phyloP scores from a whole-genome alignment of 768 basidiomycete genomes.

The Mycena venus region DNA sequence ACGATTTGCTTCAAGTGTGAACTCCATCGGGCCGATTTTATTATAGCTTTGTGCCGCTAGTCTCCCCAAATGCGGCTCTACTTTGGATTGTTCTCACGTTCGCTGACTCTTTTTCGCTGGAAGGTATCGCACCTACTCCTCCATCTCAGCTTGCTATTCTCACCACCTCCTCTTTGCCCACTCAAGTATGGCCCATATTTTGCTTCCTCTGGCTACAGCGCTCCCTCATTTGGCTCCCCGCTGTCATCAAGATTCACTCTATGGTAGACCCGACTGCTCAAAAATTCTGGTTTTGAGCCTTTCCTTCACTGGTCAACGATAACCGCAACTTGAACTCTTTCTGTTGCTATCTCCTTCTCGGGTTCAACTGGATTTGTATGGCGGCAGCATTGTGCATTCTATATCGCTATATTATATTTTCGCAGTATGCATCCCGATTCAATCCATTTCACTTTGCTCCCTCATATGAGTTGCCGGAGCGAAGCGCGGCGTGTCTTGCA shows the following conservation, averaged over 20 bases:
- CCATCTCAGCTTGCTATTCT: background rate
- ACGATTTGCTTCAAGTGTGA: background rate
- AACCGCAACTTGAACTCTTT: background rate
- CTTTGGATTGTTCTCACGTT: background rate
- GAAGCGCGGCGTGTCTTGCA: background rate
- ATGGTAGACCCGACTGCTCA: background rate
- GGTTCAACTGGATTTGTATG: background rate
- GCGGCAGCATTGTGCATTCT: conserved; percentile 7
- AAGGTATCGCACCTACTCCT: background rate
- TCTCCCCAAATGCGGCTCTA: conserved; percentile 5
- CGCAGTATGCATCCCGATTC: background rate
- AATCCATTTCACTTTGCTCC: background rate
- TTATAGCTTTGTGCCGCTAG: background rate
- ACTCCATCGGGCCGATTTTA: background rate
- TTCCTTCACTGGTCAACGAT: background rate
- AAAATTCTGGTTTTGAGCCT: background rate
- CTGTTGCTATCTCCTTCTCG: background rate
- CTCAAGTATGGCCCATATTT: background rate
- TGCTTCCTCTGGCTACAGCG: background rate
- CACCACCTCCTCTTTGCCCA: background rate
- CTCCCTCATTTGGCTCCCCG: background rate
- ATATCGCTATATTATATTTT: background rate
- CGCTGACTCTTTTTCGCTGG: background rate
- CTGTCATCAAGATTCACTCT: background rate
- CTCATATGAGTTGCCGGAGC: too few species aligned